A percentile compares a stretch with the other conserved stretches of the same genome.
Evolutionary conservation across 2,329 filamentous ascomycete species (phyloP).

Genomic region (Penicillium sp.): DNA sequence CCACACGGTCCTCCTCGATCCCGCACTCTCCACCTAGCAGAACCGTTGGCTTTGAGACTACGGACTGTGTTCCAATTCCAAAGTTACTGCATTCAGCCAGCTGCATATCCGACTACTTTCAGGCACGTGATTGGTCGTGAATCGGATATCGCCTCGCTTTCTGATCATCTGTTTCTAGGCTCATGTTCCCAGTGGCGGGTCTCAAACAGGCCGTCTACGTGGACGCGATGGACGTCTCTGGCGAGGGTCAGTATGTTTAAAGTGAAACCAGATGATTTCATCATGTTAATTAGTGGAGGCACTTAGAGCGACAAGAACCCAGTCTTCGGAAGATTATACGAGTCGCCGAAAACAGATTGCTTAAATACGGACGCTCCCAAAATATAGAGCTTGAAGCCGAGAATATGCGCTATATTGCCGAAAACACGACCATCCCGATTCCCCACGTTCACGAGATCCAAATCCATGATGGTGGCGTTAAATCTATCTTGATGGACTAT

Average conservation of each 20-base stretch:
- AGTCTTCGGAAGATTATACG: background rate
- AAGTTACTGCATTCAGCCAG: background rate
- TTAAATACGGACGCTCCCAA: background rate
- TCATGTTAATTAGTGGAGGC: background rate
- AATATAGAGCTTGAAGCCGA: slow-evolving; percentile 1
- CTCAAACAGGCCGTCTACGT: background rate
- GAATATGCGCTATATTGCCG: slow-evolving; percentile 2
- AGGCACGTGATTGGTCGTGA: background rate
- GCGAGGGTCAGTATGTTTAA: background rate
- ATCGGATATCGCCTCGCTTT: background rate
- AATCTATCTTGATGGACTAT: slow-evolving; percentile 5
- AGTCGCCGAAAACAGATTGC: background rate
- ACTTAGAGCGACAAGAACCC: background rate
- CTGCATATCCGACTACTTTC: slow-evolving; percentile 1
- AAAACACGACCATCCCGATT: slow-evolving; percentile 4
- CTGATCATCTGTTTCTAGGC: background rate
- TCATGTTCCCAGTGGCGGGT: background rate
- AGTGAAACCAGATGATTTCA: no score
- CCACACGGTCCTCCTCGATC: background rate
- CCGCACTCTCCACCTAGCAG: background rate
- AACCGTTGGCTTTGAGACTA: background rate
- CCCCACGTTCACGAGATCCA: background rate
- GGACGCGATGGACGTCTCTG: background rate
- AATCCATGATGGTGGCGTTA: background rate
- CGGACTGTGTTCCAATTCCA: background rate